A percentile compares a stretch with the other conserved stretches of the same genome.
Conservation (phyloP, 306 rosid species). For the Ammopiptanthus mongolicus region DNA sequence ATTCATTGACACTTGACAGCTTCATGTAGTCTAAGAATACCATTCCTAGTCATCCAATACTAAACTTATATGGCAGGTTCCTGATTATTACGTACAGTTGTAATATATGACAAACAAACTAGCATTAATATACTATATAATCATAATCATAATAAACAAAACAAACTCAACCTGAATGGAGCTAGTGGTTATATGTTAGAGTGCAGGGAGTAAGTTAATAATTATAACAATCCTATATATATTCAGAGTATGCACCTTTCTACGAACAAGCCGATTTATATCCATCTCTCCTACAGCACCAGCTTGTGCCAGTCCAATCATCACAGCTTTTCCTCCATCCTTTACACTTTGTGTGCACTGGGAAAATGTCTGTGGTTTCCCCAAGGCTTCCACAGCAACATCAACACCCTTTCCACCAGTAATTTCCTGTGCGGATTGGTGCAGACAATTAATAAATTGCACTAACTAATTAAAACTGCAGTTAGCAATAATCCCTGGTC, state of each 20-base stretch:
- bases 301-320: slow-evolving; percentile 77
- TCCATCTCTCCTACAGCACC: slow-evolving; percentile 86
- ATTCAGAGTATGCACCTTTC: slow-evolving; percentile 53
- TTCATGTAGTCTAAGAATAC: neutral
- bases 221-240: neutral
- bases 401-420: slow-evolving; percentile 94
- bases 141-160: neutral
- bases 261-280: slow-evolving; percentile 87
- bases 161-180: neutral
- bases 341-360: slow-evolving; percentile 82
- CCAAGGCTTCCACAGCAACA: slow-evolving; percentile 92
- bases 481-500: neutral
- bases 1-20: neutral
- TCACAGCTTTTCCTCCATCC: slow-evolving; percentile 97
- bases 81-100: neutral
- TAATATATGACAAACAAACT: neutral
- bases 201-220: neutral
- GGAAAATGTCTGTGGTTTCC: slow-evolving; percentile 75
- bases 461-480: neutral
- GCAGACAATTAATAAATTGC: neutral
- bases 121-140: neutral
- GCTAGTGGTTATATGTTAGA: neutral
- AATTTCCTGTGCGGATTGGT: slow-evolving; percentile 60
- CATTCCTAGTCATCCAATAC: neutral
- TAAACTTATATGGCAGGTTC: neutral